Evolutionary conservation across 768 basidiomycete genomes (phyloP).

Genomic region (Xanthoconium stramineum): DNA sequence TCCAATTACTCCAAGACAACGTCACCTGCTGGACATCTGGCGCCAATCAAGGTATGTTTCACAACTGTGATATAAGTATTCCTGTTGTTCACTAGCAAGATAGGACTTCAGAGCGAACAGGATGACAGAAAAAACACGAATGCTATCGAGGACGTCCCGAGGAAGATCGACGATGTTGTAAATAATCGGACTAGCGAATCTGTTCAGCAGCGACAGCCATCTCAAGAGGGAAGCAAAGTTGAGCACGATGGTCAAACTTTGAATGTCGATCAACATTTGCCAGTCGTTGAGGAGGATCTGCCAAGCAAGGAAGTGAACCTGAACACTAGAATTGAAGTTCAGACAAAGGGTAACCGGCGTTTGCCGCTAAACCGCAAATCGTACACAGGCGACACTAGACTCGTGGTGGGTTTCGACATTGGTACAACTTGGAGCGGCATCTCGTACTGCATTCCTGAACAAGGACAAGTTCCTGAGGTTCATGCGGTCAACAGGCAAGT

Average conservation of each 20-base stretch:
- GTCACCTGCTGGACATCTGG: background rate
- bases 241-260: background rate
- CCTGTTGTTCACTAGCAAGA: background rate
- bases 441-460: too few relatives aligned
- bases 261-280: too few relatives aligned
- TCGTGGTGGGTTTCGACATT: too few relatives aligned
- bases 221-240: background rate
- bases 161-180: background rate
- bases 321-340: too few relatives aligned
- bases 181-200: background rate
- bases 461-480: too few relatives aligned
- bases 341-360: too few relatives aligned
- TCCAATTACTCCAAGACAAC: background rate
- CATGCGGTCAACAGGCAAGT: too few relatives aligned
- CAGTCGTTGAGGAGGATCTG: too few relatives aligned
- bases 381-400: too few relatives aligned
- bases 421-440: too few relatives aligned
- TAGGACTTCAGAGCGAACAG: background rate
- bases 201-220: background rate
- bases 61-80: background rate
- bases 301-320: too few relatives aligned
- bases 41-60: background rate
- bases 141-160: background rate
- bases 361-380: too few relatives aligned
- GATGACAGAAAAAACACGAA: background rate